phyloP scores from a whole-genome alignment of 2,329 filamentous ascomycete species.

The Trichophyton rubrum region DNA sequence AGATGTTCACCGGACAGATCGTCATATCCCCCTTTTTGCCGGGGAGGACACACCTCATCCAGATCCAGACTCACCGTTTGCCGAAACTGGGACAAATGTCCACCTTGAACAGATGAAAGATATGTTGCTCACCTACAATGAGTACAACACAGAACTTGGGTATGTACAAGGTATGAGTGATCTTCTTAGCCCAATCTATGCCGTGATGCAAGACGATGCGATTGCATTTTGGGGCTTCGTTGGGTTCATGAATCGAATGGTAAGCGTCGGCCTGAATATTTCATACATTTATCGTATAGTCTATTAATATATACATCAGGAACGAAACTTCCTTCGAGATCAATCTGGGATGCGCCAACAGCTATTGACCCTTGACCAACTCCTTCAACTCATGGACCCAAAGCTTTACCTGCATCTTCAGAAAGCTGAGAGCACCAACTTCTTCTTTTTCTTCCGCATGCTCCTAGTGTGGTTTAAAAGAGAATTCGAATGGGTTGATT shows the following conservation, averaged over 20 bases:
- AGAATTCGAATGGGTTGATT: slow-evolving; percentile 81
- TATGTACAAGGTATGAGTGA: slow-evolving; percentile 99
- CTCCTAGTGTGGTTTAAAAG: slow-evolving; percentile 97
- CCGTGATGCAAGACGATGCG: slow-evolving; percentile 93
- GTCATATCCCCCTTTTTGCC: slow-evolving; percentile 85
- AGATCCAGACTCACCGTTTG: slow-evolving; percentile 89
- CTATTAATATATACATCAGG: slow-evolving; percentile 31
- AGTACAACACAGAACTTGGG: slow-evolving; percentile 88
- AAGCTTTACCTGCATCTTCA: slow-evolving; percentile 84
- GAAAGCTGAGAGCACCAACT: slow-evolving; percentile 88
- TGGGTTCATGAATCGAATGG: slow-evolving; percentile 92
- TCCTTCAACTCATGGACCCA: slow-evolving; percentile 94
- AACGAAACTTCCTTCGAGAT: slow-evolving; percentile 88
- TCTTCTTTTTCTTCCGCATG: slow-evolving; percentile 99
- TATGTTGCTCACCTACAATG: slow-evolving; percentile 96
- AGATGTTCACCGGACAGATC: slow-evolving; percentile 93
- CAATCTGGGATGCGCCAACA: slow-evolving; percentile 94
- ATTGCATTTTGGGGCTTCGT: slow-evolving; percentile 95
- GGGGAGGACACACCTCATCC: slow-evolving; percentile 95
- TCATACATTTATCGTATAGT: background rate
- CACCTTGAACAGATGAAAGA: slow-evolving; percentile 99
- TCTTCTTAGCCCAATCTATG: slow-evolving; percentile 87
- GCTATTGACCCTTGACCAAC: slow-evolving; percentile 78
- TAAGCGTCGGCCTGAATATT: slow-evolving; percentile 19
- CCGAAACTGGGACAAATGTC: slow-evolving; percentile 84